Evolutionary conservation across 2,329 filamentous ascomycete genomes (phyloP), one percentile per base, ranked within the genome.

Genomic region (Apiospora hydei): DNA sequence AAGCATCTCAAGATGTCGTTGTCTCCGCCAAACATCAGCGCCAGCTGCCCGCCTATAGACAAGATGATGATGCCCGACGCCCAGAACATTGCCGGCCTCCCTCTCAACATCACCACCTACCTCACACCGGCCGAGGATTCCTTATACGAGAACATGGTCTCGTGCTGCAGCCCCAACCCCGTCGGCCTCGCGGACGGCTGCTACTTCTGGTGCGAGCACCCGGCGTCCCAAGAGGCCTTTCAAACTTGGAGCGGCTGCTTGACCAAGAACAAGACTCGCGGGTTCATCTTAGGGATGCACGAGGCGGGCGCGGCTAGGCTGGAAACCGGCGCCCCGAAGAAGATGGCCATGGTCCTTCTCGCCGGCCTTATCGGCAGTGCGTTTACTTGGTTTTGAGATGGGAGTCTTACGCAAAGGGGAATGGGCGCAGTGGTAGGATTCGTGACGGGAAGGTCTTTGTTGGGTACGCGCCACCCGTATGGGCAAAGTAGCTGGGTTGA

Each of bases 201-300:
- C 66, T 67, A 67, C 16, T 67, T 67, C 24, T 67, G 66, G 66
- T 67, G 66, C 66, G 66, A 67, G 38, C 66, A 67, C 7, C 66
- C 66, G 3, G 3, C 34, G 34, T 11, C 66, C 2, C 30, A 47
- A 41, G 7, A 5, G 21, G 66, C 26, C 7, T n/a, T 46, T 24
- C 5, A 18, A 8, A 6, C 7, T 3, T 67, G 66, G 66, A 6
- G 18, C 10, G 11, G 24, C 10, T 67, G 66, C 66, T n/a, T 67
- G 24, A 21, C 7, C 66, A 47, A 7, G 1, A 47, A 47, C 44
- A 18, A 21, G 5, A 47, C 44, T 16, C 44, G 44, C 16, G 16
- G 16, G 16, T 21, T 16, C 16, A 47, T 47, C 44, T 21, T 8
- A 4, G 44, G 44, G 44, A 47, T 47, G 16, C 44, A 47, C 44